These are phyloP conservation scores for Sesbania bispinosa DNA, from an alignment of 306 rosid species.

Conservation along the genomic window DNA sequence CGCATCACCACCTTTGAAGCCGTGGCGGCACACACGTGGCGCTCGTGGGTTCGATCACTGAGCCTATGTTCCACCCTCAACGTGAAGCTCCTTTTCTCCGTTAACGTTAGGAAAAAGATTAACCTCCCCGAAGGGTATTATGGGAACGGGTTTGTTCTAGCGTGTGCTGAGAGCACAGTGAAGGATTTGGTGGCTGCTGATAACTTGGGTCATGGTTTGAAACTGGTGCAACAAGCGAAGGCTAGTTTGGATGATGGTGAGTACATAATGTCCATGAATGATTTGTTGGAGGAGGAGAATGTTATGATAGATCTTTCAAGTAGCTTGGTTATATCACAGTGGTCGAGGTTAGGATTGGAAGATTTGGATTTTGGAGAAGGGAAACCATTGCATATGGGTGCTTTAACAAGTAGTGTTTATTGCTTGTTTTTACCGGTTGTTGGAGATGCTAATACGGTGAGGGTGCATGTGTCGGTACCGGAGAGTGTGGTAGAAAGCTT, in stretches of 20 bases:
- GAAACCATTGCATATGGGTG: slow-evolving; percentile 68
- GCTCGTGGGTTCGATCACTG: slow-evolving; percentile 68
- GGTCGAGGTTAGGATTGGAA: slow-evolving; percentile 82
- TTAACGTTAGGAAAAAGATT: slow-evolving; percentile 43
- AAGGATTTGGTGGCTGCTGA: slow-evolving; percentile 36
- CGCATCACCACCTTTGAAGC: slow-evolving; percentile 61
- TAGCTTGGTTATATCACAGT: slow-evolving; percentile 75
- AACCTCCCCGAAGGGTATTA: slow-evolving; percentile 55
- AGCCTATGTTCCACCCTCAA: slow-evolving; percentile 27
- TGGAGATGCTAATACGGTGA: slow-evolving; percentile 47
- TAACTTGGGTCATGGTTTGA: slow-evolving; percentile 51
- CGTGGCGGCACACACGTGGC: slow-evolving; percentile 86
- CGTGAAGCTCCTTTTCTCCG: slow-evolving; percentile 76
- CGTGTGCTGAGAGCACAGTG: slow-evolving; percentile 53
- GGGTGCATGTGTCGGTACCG: slow-evolving; percentile 72
- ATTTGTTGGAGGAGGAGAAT: slow-evolving; percentile 62
- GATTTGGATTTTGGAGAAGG: slow-evolving; percentile 83
- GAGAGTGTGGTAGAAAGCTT: slow-evolving; percentile 53
- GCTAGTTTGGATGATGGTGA: slow-evolving; percentile 41
- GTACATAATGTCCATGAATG: slow-evolving; percentile 57
- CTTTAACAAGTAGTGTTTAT: slow-evolving; percentile 68
- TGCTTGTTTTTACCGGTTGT: slow-evolving; percentile 76
- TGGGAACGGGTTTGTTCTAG: slow-evolving; percentile 76
- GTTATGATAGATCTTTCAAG: slow-evolving; percentile 54
- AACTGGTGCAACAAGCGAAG: slow-evolving; percentile 57